These are phyloP conservation scores for Penicillium simplicissimum DNA, from an alignment of 495 filamentous ascomycete species.

Conservation along the genomic window DNA sequence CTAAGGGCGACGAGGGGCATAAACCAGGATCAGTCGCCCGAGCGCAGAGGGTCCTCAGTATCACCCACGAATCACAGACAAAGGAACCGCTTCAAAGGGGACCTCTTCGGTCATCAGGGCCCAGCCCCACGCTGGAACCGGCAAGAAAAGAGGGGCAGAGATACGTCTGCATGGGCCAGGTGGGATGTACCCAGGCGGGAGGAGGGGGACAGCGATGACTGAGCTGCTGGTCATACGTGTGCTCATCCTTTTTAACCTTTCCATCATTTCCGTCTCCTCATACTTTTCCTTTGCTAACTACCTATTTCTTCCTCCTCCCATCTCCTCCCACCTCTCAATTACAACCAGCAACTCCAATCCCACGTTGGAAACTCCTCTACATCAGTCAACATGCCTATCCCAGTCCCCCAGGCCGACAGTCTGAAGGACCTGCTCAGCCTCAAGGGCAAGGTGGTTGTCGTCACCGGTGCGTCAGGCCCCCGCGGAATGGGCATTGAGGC, in stretches of 20 bases:
- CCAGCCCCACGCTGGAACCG: neutral
- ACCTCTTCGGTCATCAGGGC: slow-evolving; percentile 8
- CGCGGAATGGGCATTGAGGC: slow-evolving; percentile 74
- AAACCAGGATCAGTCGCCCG: neutral
- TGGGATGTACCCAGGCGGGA: neutral
- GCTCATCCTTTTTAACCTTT: neutral
- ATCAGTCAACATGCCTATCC: slow-evolving; percentile 50
- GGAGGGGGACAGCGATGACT: neutral
- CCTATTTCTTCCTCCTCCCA: neutral
- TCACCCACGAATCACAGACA: neutral
- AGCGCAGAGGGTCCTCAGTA: neutral
- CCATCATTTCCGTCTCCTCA: neutral
- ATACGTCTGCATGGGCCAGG: neutral
- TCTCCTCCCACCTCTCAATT: neutral
- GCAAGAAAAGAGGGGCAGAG: neutral
- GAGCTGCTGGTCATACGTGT: neutral
- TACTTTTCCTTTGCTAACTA: neutral
- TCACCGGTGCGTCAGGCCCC: slow-evolving; percentile 70
- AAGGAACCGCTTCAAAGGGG: neutral
- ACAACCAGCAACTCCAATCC: neutral
- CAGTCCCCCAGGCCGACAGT: slow-evolving; percentile 55
- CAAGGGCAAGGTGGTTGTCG: slow-evolving; percentile 71
- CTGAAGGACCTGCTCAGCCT: slow-evolving; percentile 68
- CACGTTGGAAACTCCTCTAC: no score
- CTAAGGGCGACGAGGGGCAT: neutral